Base-by-base conservation (phyloP, 176 grass and related monocot genomes). In the Eragrostis nindensis region DNA sequence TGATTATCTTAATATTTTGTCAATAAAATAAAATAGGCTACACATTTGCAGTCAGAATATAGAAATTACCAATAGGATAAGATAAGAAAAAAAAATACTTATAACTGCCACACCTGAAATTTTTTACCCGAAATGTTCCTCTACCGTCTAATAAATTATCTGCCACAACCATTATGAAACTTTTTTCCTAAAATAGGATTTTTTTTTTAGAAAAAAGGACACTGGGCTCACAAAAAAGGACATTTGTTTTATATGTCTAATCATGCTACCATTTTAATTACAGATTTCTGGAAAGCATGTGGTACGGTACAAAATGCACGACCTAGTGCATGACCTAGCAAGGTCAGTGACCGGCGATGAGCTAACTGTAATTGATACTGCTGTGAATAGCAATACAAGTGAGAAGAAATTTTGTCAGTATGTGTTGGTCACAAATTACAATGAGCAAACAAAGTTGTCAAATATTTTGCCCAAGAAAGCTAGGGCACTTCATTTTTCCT, bases 401-500 rank as follows among this genome's bases (percentile, higher is more conserved):
- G 11, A 2, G 1, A 17, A n/a, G 0, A 73, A 55, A 39, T 55
- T 39, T 6, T 82, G 18, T 13, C 54, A 43, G 22, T 88, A 39
- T 66, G 80, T 43, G 18, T 45, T 78, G 14, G 11, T 79, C 3
- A 40, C 11, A 24, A 39, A 63, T 39, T 52, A 46, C 21, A 11
- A 19, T 8, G 29, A 18, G 26, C 3, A 11, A 78, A 27, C 25
- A 0, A 67, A 71, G 22, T 55, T 49, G 32, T 15, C 70, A n/a
- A 21, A 8, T n/a, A 39, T 25, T 22, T 70, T 75, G 7, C 56
- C 74, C 3, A 24, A 13, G 3, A 82, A 66, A 13, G 25, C 75
- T 6, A 68, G 77, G 22, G 71, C 79, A 22, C 56, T 87, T 38
- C 79, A 32, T 70, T 77, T 87, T 47, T 42, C 24, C 11, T 50